phyloP scores from a whole-genome alignment of 805 yeast species.

The Candida xyloterini region DNA sequence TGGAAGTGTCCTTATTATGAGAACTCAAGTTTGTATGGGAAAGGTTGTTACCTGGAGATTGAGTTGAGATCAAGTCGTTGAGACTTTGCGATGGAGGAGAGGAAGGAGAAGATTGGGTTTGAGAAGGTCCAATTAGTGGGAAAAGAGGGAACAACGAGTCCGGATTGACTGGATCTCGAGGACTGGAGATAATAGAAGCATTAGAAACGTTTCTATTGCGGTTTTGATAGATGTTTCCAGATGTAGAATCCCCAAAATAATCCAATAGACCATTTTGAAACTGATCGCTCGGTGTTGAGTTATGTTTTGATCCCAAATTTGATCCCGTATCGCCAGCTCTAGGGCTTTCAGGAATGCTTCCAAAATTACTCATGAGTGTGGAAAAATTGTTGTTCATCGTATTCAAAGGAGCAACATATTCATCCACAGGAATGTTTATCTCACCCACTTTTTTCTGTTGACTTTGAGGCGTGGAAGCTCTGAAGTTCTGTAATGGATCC shows the following conservation, averaged over 20 bases:
- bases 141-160: conserved; percentile 33
- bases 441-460: conserved; percentile 30
- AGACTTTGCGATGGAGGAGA: conserved; percentile 17
- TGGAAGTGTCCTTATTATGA: conserved; percentile 13
- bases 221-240: conserved; percentile 9
- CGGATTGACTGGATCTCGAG: conserved; percentile 23
- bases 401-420: conserved; percentile 36
- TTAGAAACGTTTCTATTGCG: conserved; percentile 15
- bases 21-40: conserved; percentile 24
- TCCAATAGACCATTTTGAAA: conserved; percentile 32
- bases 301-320: neutral
- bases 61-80: conserved; percentile 14
- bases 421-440: conserved; percentile 34
- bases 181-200: conserved; percentile 19
- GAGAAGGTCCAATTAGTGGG: conserved; percentile 33
- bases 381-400: conserved; percentile 35
- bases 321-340: neutral
- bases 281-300: conserved; percentile 10
- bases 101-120: conserved; percentile 18
- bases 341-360: neutral
- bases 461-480: conserved; percentile 19
- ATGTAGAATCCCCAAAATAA: conserved; percentile 23
- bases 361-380: conserved; percentile 24
- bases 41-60: conserved; percentile 10
- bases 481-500: conserved; percentile 30